These are phyloP conservation scores for Suhomyces vadensis DNA, from an alignment of 805 yeast species.

Conservation along the genomic window DNA sequence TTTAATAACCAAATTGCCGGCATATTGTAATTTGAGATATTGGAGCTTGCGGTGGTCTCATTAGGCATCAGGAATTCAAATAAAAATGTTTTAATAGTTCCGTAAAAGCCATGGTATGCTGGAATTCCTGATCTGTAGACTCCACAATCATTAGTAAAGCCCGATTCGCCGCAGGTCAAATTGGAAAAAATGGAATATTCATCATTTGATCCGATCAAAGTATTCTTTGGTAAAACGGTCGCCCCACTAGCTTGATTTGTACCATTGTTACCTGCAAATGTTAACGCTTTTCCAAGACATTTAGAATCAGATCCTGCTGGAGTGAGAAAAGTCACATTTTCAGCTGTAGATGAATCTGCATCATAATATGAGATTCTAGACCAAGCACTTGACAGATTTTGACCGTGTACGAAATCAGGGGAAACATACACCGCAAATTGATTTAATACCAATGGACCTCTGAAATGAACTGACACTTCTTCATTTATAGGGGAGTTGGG, in stretches of 20 bases:
- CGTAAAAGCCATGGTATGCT: slow-evolving; percentile 71
- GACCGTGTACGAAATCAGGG: slow-evolving; percentile 37
- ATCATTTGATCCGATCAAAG: slow-evolving; percentile 54
- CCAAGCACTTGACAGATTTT: slow-evolving; percentile 50
- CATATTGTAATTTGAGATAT: slow-evolving; percentile 51
- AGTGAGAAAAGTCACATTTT: slow-evolving; percentile 68
- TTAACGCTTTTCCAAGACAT: slow-evolving; percentile 69
- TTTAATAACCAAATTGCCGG: slow-evolving; percentile 80
- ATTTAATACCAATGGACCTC: slow-evolving; percentile 68
- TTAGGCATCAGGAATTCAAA: slow-evolving; percentile 70
- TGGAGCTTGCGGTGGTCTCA: slow-evolving; percentile 40
- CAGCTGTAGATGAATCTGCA: slow-evolving; percentile 46
- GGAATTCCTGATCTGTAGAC: slow-evolving; percentile 74
- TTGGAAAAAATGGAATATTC: slow-evolving; percentile 64
- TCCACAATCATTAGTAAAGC: slow-evolving; percentile 63
- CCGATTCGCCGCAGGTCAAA: slow-evolving; percentile 56
- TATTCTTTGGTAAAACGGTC: slow-evolving; percentile 50
- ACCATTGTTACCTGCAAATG: slow-evolving; percentile 64
- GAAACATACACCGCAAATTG: slow-evolving; percentile 65
- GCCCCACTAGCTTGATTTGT: slow-evolving; percentile 43
- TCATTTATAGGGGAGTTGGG: slow-evolving; percentile 64
- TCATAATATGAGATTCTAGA: slow-evolving; percentile 60
- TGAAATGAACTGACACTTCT: slow-evolving; percentile 72
- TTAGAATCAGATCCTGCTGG: slow-evolving; percentile 59
- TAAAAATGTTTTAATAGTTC: slow-evolving; percentile 67